A percentile compares a stretch with the other conserved stretches of the same genome.
Conservation (phyloP, 192 early-diverging fungal species). For the Lobosporangium transversale region DNA sequence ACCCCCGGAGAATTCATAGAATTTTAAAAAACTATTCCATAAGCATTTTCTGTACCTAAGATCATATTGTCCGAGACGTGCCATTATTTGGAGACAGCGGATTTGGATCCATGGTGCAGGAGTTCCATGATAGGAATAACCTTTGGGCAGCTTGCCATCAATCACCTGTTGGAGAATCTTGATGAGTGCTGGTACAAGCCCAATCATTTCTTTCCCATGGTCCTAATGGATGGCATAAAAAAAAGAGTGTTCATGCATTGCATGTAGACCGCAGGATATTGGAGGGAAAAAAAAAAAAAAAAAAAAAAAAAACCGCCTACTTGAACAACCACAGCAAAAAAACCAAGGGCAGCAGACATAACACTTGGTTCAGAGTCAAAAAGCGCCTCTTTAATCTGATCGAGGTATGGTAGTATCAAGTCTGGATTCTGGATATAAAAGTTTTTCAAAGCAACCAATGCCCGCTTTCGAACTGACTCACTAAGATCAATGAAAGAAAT, state of each 20-base stretch:
- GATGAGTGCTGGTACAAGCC: conserved; percentile 49
- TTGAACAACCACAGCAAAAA: conserved; percentile 45
- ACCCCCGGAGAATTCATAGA: too few species aligned
- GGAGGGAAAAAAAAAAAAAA: background rate
- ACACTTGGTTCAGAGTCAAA: conserved; percentile 59
- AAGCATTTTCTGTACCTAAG: conserved; percentile 49
- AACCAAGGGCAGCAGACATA: conserved; percentile 56
- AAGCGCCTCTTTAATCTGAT: conserved; percentile 52
- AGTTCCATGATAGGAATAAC: conserved; percentile 63
- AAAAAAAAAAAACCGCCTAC: conserved; percentile 9
- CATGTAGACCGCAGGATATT: too few species aligned
- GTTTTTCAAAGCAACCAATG: conserved; percentile 53
- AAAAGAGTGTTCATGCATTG: background rate
- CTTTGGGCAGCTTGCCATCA: conserved; percentile 56
- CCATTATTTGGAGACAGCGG: conserved; percentile 57
- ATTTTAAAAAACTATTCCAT: too few species aligned
- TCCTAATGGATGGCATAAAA: conserved; percentile 11
- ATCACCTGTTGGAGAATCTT: conserved; percentile 58
- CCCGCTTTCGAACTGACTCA: conserved; percentile 63
- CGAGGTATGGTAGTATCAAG: conserved; percentile 45
- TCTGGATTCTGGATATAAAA: conserved; percentile 52
- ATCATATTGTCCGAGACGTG: conserved; percentile 39
- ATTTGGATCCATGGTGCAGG: conserved; percentile 67
- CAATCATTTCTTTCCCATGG: conserved; percentile 40
- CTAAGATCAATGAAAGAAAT: conserved; percentile 18